These are phyloP conservation scores for Oryza rufipogon DNA, from an alignment of 176 grass and related monocot species.

Conservation along the genomic window DNA sequence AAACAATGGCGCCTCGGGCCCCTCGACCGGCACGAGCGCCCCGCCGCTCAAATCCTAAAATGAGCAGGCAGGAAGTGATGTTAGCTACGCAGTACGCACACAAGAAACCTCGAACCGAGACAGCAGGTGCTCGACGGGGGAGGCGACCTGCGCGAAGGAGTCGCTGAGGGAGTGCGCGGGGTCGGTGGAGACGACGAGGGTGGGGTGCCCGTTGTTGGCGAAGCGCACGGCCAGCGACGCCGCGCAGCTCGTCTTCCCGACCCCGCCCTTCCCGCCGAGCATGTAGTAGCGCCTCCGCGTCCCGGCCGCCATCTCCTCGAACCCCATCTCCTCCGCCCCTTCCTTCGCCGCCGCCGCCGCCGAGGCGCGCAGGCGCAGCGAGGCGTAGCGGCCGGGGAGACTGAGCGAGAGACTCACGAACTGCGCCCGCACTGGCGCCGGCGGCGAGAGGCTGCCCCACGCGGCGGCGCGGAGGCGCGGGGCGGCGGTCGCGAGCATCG, in stretches of 20 bases:
- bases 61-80: neutral
- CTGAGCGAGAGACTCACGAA: neutral
- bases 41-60: conserved; percentile 90
- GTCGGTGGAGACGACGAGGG: conserved; percentile 84
- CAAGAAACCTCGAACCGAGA: neutral
- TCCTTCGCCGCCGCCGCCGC: conserved; percentile 37
- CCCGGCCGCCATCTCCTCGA: conserved; percentile 69
- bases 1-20: conserved; percentile 67
- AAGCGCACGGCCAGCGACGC: conserved; percentile 87
- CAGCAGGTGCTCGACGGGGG: neutral
- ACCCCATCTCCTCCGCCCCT: conserved; percentile 48
- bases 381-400: neutral
- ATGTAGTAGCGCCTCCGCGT: conserved; percentile 78
- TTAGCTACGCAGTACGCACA: neutral
- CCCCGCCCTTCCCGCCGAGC: conserved; percentile 89
- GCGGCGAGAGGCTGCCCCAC: conserved; percentile 28
- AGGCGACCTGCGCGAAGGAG: conserved; percentile 69
- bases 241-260: conserved; percentile 91
- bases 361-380: conserved; percentile 29
- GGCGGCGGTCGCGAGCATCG: conserved; percentile 47
- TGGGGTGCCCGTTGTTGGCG: conserved; percentile 88
- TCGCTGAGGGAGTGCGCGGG: conserved; percentile 92
- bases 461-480: conserved; percentile 36
- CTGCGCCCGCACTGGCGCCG: neutral
- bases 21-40: neutral